Conservation (phyloP, 2,329 filamentous ascomycete genomes). For the Dactylellina cionopaga region DNA sequence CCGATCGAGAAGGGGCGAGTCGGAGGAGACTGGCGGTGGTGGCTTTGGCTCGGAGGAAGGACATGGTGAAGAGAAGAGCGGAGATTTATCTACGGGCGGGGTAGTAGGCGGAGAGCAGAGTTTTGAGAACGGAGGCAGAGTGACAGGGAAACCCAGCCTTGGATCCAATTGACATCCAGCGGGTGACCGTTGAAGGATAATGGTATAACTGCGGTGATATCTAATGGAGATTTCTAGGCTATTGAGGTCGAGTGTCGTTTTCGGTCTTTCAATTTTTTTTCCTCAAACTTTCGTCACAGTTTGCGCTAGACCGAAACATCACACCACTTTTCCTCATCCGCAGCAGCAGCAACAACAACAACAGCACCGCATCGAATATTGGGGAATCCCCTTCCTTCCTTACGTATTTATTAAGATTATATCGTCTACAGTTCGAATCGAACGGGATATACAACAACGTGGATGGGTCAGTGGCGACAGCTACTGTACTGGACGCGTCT, state of each 20-base stretch:
- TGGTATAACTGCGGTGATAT: neutral
- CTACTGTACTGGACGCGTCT: no score
- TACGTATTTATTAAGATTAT: no score
- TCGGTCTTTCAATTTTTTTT: conserved; percentile 32
- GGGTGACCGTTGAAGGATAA: neutral
- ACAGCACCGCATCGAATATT: neutral
- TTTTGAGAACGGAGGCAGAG: neutral
- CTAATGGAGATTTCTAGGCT: conserved; percentile 14
- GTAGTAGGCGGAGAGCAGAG: neutral
- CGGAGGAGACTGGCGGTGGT: conserved; percentile 46
- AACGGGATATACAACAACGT: no score
- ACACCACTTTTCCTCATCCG: conserved; percentile 35
- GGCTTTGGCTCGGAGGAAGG: conserved; percentile 52
- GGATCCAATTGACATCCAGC: conserved; percentile 37
- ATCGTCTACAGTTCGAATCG: no score
- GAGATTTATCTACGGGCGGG: conserved; percentile 40
- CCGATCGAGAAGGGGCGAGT: conserved; percentile 33
- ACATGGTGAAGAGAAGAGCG: conserved; percentile 37
- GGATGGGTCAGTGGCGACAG: no score
- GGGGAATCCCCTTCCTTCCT: no score
- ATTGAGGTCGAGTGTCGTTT: conserved; percentile 36
- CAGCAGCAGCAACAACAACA: neutral
- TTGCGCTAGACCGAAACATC: conserved; percentile 35
- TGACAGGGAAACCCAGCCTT: conserved; percentile 1
- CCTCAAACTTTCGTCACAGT: conserved; percentile 4